Conservation (phyloP, 1,139 yeast species). For the Suzukiozyma palmioleophila region DNA sequence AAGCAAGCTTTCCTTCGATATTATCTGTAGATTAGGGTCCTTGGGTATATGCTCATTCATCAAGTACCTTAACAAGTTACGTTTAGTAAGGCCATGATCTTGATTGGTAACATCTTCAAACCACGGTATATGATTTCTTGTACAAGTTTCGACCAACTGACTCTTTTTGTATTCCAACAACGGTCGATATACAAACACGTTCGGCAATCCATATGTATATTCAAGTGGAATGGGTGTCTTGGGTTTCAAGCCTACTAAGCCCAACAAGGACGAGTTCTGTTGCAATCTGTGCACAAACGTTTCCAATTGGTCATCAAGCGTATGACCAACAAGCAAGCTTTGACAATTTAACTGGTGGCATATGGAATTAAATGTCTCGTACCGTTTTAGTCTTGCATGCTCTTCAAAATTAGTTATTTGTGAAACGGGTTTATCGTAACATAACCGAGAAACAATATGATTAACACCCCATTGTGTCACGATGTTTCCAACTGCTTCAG, state of each 20-base stretch:
- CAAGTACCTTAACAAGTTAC: conserved; percentile 46
- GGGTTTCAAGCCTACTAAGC: conserved; percentile 43
- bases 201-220: conserved; percentile 13
- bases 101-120: conserved; percentile 65
- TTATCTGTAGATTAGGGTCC: conserved; percentile 10
- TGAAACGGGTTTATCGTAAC: conserved; percentile 23
- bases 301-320: conserved; percentile 67
- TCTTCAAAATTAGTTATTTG: conserved; percentile 46
- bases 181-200: conserved; percentile 45
- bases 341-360: conserved; percentile 27
- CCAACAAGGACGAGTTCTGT: conserved; percentile 54
- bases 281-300: conserved; percentile 57
- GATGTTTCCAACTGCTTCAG: conserved; percentile 31
- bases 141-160: conserved; percentile 46
- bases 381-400: conserved; percentile 53
- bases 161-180: conserved; percentile 42
- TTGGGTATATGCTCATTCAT: conserved; percentile 17
- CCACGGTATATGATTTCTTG: conserved; percentile 43
- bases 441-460: conserved; percentile 35
- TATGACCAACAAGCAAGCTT: conserved; percentile 59
- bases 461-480: conserved; percentile 35
- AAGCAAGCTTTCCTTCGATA: conserved; percentile 14
- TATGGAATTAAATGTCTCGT: conserved; percentile 32
- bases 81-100: conserved; percentile 47
- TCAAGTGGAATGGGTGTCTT: conserved; percentile 24